A percentile compares a stretch with the other conserved stretches of the same genome.
These are phyloP conservation scores for Thalassiosira exigua DNA, from an alignment of 352 stramenopile species.

Conservation along the genomic window DNA sequence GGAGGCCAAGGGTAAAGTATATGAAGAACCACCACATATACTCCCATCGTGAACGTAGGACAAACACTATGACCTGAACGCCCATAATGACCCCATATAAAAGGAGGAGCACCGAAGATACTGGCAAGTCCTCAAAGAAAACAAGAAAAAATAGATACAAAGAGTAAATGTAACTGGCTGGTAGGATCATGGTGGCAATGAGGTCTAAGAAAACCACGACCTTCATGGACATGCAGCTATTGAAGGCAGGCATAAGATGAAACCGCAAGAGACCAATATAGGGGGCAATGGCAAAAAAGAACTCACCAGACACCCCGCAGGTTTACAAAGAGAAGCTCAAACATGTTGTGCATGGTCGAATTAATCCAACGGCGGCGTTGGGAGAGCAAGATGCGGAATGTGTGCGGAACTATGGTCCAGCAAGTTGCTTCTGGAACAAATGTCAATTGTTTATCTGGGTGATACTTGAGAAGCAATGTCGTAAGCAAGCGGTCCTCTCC, in stretches of 20 bases:
- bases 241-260: too few species aligned
- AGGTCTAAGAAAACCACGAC: slow-evolving; percentile 55
- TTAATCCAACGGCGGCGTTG: slow-evolving; percentile 69
- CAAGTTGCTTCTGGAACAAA: slow-evolving; percentile 66
- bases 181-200: slow-evolving; percentile 62
- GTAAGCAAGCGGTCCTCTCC: slow-evolving; percentile 73
- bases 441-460: slow-evolving; percentile 53
- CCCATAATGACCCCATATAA: slow-evolving; percentile 60
- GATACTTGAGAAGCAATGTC: slow-evolving; percentile 66
- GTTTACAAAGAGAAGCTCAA: slow-evolving; percentile 61
- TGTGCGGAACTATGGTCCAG: slow-evolving; percentile 70
- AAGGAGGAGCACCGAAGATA: slow-evolving; percentile 46
- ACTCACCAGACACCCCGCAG: slow-evolving; percentile 66
- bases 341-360: slow-evolving; percentile 67
- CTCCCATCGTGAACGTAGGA: slow-evolving; percentile 54
- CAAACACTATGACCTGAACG: slow-evolving; percentile 58
- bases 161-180: slow-evolving; percentile 49
- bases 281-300: too few species aligned
- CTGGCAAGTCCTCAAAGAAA: slow-evolving; percentile 41
- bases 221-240: slow-evolving; percentile 66
- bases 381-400: slow-evolving; percentile 54
- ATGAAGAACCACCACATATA: slow-evolving; percentile 63
- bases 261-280: too few species aligned
- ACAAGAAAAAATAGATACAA: slow-evolving; percentile 52
- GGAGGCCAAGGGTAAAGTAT: slow-evolving; percentile 59